Conservation (phyloP, 805 yeast species). For the Kodamaea jinghongensis region DNA sequence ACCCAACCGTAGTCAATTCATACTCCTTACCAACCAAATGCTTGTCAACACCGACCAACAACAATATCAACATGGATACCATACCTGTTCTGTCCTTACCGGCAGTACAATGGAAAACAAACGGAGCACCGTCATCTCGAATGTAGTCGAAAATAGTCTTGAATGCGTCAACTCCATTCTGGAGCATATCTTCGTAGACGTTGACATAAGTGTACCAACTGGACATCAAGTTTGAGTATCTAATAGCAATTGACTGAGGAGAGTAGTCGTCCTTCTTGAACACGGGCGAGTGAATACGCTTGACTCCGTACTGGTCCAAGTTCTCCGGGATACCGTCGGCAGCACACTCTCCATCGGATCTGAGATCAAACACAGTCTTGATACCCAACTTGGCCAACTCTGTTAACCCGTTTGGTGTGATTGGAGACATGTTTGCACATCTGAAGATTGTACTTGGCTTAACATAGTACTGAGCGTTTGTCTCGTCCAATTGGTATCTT, state of each 20-base stretch:
- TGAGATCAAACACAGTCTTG: conserved; percentile 60
- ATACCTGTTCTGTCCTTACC: conserved; percentile 88
- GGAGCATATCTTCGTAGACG: conserved; percentile 60
- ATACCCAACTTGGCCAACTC: conserved; percentile 46
- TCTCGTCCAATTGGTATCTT: conserved; percentile 15
- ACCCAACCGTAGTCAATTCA: conserved; percentile 68
- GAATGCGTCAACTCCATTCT: conserved; percentile 47
- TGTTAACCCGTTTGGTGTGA: conserved; percentile 50
- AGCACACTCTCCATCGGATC: conserved; percentile 57
- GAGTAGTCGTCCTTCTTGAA: conserved; percentile 53
- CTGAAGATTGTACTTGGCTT: conserved; percentile 57
- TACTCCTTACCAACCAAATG: conserved; percentile 71
- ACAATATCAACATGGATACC: conserved; percentile 62
- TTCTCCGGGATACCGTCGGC: conserved; percentile 42
- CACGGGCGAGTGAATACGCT: conserved; percentile 55
- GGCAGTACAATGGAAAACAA: conserved; percentile 77
- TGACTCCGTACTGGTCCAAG: conserved; percentile 41
- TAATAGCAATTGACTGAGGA: conserved; percentile 60
- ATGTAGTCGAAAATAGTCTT: conserved; percentile 52
- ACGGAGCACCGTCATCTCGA: conserved; percentile 47
- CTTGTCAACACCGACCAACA: conserved; percentile 62
- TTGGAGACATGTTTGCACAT: conserved; percentile 55
- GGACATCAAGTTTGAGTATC: conserved; percentile 52
- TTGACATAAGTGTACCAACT: conserved; percentile 62
- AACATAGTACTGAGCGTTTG: conserved; percentile 34